Evolutionary conservation across 495 filamentous ascomycete species (phyloP).

Genomic region (Opeltia flavorubescens): DNA sequence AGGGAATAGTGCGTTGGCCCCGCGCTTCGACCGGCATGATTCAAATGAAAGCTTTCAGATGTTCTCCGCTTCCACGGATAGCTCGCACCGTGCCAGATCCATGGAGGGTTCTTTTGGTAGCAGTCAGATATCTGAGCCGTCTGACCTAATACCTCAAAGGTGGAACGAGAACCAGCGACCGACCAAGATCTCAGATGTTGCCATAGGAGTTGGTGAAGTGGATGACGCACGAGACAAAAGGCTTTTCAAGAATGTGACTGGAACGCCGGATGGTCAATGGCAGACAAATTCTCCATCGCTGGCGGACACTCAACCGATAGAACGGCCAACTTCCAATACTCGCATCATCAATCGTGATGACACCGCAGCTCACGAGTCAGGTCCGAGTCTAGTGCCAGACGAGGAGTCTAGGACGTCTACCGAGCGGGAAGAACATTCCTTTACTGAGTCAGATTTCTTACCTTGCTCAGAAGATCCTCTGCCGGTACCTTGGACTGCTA

Average conservation of each 20-base stretch:
- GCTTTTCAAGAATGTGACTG: no score
- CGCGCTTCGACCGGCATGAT: constrained; percentile 45
- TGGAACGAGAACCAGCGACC: background rate
- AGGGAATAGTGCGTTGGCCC: constrained; percentile 21
- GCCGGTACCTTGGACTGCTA: constrained; percentile 30
- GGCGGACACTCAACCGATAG: background rate
- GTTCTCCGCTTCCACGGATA: constrained; percentile 65
- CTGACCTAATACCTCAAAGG: constrained; percentile 4
- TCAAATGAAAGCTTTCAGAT: constrained; percentile 73
- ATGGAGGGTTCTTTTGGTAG: constrained; percentile 25
- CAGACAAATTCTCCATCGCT: background rate
- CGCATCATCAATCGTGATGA: background rate
- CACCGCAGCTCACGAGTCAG: background rate
- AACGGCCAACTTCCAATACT: constrained; percentile 15
- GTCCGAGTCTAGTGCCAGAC: background rate
- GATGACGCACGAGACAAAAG: no score
- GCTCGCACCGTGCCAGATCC: constrained; percentile 35
- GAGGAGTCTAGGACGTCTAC: background rate
- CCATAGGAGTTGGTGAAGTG: no score
- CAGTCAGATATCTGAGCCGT: constrained; percentile 6
- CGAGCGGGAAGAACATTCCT: background rate
- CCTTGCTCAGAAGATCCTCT: constrained; percentile 3
- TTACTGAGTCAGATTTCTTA: constrained; percentile 18
- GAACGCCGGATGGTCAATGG: no score
- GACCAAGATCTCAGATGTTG: background rate